These are phyloP conservation scores for Backusella mclennaniae DNA, from an alignment of 192 early-diverging fungal species.

Conservation along the genomic window DNA sequence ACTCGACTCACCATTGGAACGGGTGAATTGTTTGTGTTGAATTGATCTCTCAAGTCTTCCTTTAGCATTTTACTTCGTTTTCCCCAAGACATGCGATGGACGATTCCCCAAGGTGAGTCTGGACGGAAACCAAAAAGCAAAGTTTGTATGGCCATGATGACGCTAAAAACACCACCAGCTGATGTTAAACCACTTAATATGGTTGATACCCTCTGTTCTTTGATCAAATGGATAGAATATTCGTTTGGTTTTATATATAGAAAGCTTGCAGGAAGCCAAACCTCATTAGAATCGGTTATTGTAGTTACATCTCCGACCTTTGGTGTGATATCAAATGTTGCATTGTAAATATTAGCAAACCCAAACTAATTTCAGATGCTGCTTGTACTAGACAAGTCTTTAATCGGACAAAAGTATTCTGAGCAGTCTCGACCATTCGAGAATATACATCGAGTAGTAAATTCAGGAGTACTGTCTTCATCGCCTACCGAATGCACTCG, in stretches of 20 bases:
- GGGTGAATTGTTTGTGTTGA: not conserved
- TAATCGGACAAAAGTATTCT: too few relatives aligned
- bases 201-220: not conserved
- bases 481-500: too few relatives aligned
- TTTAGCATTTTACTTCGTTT: not conserved
- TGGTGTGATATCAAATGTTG: not conserved
- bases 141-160: constrained; percentile 1
- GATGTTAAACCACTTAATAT: constrained; percentile 11
- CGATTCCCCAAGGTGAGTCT: constrained; percentile 17
- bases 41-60: not conserved
- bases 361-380: constrained; percentile 12
- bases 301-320: not conserved
- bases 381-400: not conserved
- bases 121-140: constrained; percentile 21
- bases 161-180: constrained; percentile 14
- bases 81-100: constrained; percentile 19
- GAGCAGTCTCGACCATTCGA: too few relatives aligned
- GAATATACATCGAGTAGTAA: too few relatives aligned
- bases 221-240: not conserved
- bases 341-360: constrained; percentile 1
- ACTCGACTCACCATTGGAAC: constrained; percentile 16
- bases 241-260: not conserved
- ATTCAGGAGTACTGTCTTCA: too few relatives aligned
- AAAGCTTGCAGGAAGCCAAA: not conserved
- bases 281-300: not conserved